phyloP scores from a whole-genome alignment of 768 basidiomycete species.

The Psilocybe tampanensis region DNA sequence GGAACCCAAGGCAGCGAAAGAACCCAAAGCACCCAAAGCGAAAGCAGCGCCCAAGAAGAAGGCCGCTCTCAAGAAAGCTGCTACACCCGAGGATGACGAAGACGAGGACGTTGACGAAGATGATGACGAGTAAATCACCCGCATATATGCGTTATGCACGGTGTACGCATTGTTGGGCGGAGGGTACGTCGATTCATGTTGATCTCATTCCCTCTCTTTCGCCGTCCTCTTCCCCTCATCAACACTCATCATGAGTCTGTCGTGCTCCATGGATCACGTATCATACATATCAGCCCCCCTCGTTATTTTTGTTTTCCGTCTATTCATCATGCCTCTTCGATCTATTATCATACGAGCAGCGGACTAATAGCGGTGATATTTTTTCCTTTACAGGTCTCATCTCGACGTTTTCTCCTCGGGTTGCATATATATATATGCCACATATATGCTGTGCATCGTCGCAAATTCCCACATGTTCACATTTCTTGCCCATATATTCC shows the following conservation, averaged over 20 bases:
- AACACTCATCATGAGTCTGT: background rate
- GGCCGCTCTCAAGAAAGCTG: conserved; percentile 6
- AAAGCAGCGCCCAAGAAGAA: conserved; percentile 22
- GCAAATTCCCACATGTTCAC: no score
- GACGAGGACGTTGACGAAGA: conserved; percentile 3
- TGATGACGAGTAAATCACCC: background rate
- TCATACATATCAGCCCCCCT: background rate
- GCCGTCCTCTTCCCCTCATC: background rate
- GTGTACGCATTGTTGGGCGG: no score
- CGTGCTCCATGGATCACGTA: background rate
- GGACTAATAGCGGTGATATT: conserved; percentile 1
- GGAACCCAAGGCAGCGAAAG: conserved; percentile 18
- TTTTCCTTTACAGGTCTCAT: background rate
- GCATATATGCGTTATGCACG: background rate
- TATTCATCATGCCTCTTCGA: background rate
- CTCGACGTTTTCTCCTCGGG: no score
- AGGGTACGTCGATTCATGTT: no score
- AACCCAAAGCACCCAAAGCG: conserved; percentile 20
- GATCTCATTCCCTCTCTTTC: no score
- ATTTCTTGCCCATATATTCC: no score
- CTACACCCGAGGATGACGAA: background rate
- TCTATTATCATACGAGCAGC: background rate
- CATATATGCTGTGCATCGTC: no score
- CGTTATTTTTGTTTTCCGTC: background rate
- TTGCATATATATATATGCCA: no score